Evolutionary conservation across 768 basidiomycete species (phyloP).

Genomic region (Pleurotus ostreatus): DNA sequence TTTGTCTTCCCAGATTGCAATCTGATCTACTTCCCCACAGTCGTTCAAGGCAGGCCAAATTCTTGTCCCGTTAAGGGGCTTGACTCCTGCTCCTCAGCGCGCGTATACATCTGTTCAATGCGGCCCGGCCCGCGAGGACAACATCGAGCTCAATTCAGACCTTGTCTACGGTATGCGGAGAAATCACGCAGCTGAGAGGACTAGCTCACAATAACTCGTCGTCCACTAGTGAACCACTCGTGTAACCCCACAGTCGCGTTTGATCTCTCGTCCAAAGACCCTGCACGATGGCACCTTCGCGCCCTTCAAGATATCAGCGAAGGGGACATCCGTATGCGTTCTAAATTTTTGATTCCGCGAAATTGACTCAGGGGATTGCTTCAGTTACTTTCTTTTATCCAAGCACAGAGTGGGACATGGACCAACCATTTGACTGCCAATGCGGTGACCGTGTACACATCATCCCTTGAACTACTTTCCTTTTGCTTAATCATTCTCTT

Average conservation of each 20-base stretch:
- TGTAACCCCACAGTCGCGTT: slow-evolving; percentile 58
- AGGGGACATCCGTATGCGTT: slow-evolving; percentile 33
- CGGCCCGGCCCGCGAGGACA: slow-evolving; percentile 38
- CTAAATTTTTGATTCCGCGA: slow-evolving; percentile 19
- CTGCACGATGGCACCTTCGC: slow-evolving; percentile 43
- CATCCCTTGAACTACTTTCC: not conserved
- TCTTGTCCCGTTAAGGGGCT: slow-evolving; percentile 26
- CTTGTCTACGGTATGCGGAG: slow-evolving; percentile 47
- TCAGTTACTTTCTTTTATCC: slow-evolving; percentile 62
- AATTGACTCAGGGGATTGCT: slow-evolving; percentile 10
- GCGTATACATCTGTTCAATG: slow-evolving; percentile 53
- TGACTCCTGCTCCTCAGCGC: slow-evolving; percentile 27
- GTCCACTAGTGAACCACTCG: slow-evolving; percentile 41
- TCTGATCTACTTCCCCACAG: slow-evolving; percentile 17
- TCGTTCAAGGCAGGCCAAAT: slow-evolving; percentile 33
- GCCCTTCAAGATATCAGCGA: slow-evolving; percentile 35
- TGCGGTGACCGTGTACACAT: slow-evolving; percentile 39
- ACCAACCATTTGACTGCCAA: slow-evolving; percentile 51
- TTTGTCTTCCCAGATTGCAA: not conserved
- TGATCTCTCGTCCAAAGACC: slow-evolving; percentile 41
- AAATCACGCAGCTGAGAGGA: not conserved
- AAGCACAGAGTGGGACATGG: slow-evolving; percentile 69
- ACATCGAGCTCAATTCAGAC: slow-evolving; percentile 58
- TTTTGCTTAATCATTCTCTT: not conserved
- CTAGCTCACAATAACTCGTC: slow-evolving; percentile 23